phyloP scores from a whole-genome alignment of 2,329 filamentous ascomycete species.

The Cytospora piceicola region DNA sequence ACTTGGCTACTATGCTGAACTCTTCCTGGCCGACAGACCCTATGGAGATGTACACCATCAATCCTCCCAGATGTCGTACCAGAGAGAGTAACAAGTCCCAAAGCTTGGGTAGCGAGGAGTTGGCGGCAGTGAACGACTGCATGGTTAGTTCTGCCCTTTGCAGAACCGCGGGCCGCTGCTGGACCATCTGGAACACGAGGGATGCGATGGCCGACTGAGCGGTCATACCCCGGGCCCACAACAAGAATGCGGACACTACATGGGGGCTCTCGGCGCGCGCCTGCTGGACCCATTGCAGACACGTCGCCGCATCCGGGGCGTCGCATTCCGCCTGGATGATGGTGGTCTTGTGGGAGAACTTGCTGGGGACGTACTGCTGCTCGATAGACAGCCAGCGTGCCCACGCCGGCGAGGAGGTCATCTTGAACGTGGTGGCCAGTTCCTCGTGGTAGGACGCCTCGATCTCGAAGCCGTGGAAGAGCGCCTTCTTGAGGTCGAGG shows the following conservation, averaged over 20 bases:
- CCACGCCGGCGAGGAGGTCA: conserved; percentile 36
- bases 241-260: conserved; percentile 34
- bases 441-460: conserved; percentile 37
- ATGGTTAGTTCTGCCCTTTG: conserved; percentile 31
- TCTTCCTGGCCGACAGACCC: conserved; percentile 37
- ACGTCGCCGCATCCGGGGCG: conserved; percentile 37
- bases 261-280: conserved; percentile 32
- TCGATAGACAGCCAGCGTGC: conserved; percentile 36
- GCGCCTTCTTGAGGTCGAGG: conserved; percentile 33
- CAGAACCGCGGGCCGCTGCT: conserved; percentile 35
- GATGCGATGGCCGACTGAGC: conserved; percentile 36
- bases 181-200: conserved; percentile 36
- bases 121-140: conserved; percentile 33
- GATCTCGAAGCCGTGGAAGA: conserved; percentile 35
- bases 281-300: conserved; percentile 36
- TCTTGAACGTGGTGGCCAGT: conserved; percentile 35
- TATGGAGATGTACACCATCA: conserved; percentile 37
- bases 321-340: conserved; percentile 37
- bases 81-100: conserved; percentile 35
- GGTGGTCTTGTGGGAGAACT: conserved; percentile 31
- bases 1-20: conserved; percentile 36
- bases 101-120: conserved; percentile 30
- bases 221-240: conserved; percentile 39
- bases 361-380: conserved; percentile 35
- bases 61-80: conserved; percentile 32